Evolutionary conservation across 2,329 filamentous ascomycete species (phyloP), one percentile per base, ranked within the genome.

Genomic region (Beauveria australis): DNA sequence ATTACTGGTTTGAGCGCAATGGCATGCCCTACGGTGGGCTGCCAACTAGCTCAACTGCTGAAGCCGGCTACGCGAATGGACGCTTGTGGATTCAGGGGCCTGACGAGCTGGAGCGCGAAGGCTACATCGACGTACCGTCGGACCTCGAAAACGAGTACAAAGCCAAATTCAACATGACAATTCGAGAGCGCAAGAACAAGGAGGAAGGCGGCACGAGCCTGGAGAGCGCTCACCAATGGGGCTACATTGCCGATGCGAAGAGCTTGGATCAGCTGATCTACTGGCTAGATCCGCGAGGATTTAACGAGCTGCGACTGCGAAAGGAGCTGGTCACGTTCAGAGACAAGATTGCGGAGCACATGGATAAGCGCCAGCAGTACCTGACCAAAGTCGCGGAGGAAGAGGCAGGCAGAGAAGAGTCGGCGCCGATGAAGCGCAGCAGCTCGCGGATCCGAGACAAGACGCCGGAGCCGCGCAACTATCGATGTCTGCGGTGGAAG

Each of bases 1-100:
- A 97, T 75, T 97, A 95, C 79, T 99, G 94, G 93, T 97, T 97
- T 72, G 94, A 99, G 75, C 88, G 93, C 64, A 99, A 97, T 69
- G 94, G 92, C 26, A 97, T 97, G 92, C 94, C 94, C 0, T 96
- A 93, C 69, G 91, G 83, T 37, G 94, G 94, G 5, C 80, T 97
- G 60, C 92, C 92, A 0, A 85, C 83, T 65, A 96, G 91, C 73
- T 97, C 92, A 18, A 97, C 93, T 1, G 89, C 91, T 1, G 81
- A 86, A 51, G 92, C 93, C 24, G 87, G 84, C 9, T 99, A 97
- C 70, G 92, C 93, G 46, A 99, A 97, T 71, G 94, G 91, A 9
- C 90, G 93, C 62, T 82, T 99, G 61, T 99, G 94, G 94, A 87
- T 99, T 16, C 94, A 99, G 74, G 94, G 94, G 0, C 94, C 94